Evolutionary conservation across 2,329 filamentous ascomycete genomes (phyloP).

Genomic region (Fusarium goolgardi): DNA sequence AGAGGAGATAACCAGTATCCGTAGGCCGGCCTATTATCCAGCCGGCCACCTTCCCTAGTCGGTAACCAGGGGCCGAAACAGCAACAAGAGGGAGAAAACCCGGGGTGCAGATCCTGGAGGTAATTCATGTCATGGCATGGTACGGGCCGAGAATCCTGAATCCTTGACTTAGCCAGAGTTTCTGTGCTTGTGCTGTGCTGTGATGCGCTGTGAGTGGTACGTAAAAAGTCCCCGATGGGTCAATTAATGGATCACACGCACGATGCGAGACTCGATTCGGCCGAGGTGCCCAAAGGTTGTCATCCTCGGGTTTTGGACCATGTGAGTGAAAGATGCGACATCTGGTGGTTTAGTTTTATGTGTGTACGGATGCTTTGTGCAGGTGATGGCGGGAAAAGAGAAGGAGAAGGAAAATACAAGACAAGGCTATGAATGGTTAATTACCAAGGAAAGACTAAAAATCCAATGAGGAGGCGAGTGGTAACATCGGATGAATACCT

Average conservation of each 20-base stretch:
- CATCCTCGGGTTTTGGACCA: constrained; percentile 29
- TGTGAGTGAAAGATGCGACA: constrained; percentile 22
- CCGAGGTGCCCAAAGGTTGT: constrained; percentile 6
- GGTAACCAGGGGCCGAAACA: constrained; percentile 31
- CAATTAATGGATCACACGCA: constrained; percentile 43
- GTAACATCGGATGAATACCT: constrained; percentile 39
- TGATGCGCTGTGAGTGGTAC: constrained; percentile 27
- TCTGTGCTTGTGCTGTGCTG: neutral
- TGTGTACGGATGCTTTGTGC: constrained; percentile 18
- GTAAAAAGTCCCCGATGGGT: constrained; percentile 36
- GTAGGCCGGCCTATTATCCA: constrained; percentile 14
- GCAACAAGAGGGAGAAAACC: constrained; percentile 42
- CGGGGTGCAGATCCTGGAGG: constrained; percentile 42
- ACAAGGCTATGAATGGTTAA: constrained; percentile 26
- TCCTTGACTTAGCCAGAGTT: constrained; percentile 36
- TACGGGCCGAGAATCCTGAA: constrained; percentile 47
- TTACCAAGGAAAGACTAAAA: constrained; percentile 32
- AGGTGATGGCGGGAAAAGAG: neutral
- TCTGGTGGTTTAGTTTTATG: constrained; percentile 4
- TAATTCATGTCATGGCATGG: constrained; percentile 23
- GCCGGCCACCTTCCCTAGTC: constrained; percentile 38
- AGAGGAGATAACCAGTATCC: neutral
- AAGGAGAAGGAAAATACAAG: neutral
- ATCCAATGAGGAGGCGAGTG: constrained; percentile 26
- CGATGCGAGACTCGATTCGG: constrained; percentile 22